These are phyloP conservation scores for Arthroderma sp. DNA, from an alignment of 2,329 filamentous ascomycete species.

Conservation along the genomic window DNA sequence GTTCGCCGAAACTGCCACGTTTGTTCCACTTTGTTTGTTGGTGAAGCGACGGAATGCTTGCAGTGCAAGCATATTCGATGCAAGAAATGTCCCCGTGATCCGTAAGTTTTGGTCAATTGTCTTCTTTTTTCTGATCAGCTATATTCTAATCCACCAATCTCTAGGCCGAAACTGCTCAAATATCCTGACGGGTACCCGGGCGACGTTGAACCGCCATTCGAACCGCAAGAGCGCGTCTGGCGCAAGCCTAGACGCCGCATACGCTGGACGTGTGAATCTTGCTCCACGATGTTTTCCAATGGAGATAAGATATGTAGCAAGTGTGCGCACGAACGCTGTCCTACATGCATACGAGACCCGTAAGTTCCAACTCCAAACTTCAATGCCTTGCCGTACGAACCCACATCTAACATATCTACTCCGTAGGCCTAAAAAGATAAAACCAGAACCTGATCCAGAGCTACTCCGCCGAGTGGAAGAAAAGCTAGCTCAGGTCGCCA, in stretches of 20 bases:
- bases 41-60: conserved; percentile 49
- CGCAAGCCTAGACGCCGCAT: conserved; percentile 26
- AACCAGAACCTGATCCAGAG: conserved; percentile 27
- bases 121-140: not conserved
- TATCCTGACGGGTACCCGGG: conserved; percentile 34
- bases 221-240: conserved; percentile 24
- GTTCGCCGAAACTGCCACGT: conserved; percentile 64
- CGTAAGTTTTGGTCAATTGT: conserved; percentile 41
- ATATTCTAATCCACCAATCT: conserved; percentile 9
- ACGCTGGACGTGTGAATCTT: conserved; percentile 31
- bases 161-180: conserved; percentile 28
- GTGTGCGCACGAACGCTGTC: conserved; percentile 30
- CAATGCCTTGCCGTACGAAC: not conserved
- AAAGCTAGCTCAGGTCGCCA: conserved; percentile 17
- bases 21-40: conserved; percentile 51
- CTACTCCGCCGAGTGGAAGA: conserved; percentile 27
- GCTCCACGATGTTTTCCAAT: conserved; percentile 21
- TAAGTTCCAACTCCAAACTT: conserved; percentile 15
- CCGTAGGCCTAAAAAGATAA: conserved; percentile 27
- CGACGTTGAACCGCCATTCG: conserved; percentile 26
- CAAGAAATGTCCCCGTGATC: conserved; percentile 66
- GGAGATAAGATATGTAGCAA: conserved; percentile 22
- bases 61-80: conserved; percentile 62
- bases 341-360: conserved; percentile 30
- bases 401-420: not conserved